These are phyloP conservation scores for Sanghuangporus sanghuang DNA, from an alignment of 1,284 basidiomycete species.

Conservation along the genomic window DNA sequence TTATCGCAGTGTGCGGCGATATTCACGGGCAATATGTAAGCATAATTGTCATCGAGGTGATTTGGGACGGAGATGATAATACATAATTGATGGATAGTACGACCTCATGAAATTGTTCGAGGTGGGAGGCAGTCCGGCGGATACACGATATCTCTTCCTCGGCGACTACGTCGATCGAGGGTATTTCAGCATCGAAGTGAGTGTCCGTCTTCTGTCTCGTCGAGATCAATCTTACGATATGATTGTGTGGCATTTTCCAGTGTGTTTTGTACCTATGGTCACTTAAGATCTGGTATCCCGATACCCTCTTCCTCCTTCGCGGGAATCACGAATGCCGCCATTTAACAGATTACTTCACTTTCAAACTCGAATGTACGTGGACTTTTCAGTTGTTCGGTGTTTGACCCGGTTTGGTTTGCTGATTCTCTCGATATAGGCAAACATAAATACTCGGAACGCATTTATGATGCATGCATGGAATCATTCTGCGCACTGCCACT, in stretches of 20 bases:
- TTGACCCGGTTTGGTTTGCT: not conserved
- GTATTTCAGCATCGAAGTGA: constrained; percentile 87
- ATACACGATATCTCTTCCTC: constrained; percentile 89
- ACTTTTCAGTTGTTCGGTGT: constrained; percentile 9
- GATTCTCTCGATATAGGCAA: constrained; percentile 50
- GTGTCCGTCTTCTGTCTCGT: constrained; percentile 14
- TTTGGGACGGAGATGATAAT: not conserved
- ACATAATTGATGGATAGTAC: constrained; percentile 44
- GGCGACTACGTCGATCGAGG: constrained; percentile 96
- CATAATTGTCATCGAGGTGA: not conserved
- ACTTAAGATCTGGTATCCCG: constrained; percentile 90
- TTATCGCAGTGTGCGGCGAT: constrained; percentile 75
- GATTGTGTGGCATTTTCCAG: constrained; percentile 33
- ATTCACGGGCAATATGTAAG: constrained; percentile 84
- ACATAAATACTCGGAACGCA: constrained; percentile 88
- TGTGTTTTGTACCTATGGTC: constrained; percentile 88
- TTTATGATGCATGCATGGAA: constrained; percentile 91
- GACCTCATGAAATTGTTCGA: constrained; percentile 96
- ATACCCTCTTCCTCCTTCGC: constrained; percentile 84
- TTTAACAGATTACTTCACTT: constrained; percentile 85
- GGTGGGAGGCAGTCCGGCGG: constrained; percentile 89
- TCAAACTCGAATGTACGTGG: constrained; percentile 83
- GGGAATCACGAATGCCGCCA: constrained; percentile 91
- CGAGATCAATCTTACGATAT: not conserved
- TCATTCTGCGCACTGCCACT: constrained; percentile 90